Evolutionary conservation across 495 filamentous ascomycete species (phyloP).

Genomic region (Aspergillus homomorphus): DNA sequence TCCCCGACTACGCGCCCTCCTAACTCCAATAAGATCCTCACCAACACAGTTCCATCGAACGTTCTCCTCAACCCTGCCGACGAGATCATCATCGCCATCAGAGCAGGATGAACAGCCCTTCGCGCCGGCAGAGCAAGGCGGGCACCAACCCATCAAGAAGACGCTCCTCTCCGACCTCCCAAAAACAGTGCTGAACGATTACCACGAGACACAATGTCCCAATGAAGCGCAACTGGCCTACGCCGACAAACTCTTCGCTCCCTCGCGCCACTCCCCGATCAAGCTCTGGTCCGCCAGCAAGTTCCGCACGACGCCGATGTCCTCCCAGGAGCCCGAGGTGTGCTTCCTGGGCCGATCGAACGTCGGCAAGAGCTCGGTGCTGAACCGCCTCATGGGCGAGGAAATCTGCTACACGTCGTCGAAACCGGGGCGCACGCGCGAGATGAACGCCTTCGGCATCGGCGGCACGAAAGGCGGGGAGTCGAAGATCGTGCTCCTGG

Average conservation of each 20-base stretch:
- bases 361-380: constrained; percentile 83
- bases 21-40: neutral
- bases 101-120: too few relatives aligned
- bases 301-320: constrained; percentile 61
- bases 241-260: constrained; percentile 60
- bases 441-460: constrained; percentile 84
- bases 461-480: constrained; percentile 54
- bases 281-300: constrained; percentile 69
- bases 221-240: constrained; percentile 50
- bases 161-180: constrained; percentile 34
- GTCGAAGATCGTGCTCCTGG: constrained; percentile 62
- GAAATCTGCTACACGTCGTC: constrained; percentile 60
- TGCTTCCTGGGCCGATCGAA: constrained; percentile 82
- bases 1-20: constrained; percentile 1
- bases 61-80: neutral
- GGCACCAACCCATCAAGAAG: constrained; percentile 11
- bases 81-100: neutral
- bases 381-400: constrained; percentile 75
- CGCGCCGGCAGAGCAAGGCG: neutral
- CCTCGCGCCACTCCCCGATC: constrained; percentile 49
- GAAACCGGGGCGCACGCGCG: constrained; percentile 71
- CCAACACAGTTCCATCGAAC: neutral
- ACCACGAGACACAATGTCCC: constrained; percentile 59
- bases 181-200: constrained; percentile 43
- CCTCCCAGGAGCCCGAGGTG: constrained; percentile 51